Conservation (phyloP, 2,329 filamentous ascomycete species). For the Penicillium nordicum region DNA sequence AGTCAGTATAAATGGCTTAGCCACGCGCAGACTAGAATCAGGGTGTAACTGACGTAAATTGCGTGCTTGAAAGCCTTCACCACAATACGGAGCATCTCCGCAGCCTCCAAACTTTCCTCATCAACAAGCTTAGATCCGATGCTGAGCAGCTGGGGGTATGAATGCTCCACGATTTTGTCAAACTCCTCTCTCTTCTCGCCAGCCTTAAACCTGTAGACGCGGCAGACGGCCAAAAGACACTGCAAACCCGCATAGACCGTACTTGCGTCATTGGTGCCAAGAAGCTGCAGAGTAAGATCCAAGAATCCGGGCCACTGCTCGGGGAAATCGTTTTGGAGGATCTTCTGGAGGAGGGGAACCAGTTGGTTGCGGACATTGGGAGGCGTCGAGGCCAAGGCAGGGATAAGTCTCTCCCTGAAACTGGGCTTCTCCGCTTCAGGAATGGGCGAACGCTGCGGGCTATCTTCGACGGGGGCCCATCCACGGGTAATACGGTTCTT, state of each 20-base stretch:
- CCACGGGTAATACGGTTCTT: conserved; percentile 95
- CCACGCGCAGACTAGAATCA: conserved; percentile 9
- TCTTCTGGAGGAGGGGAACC: conserved; percentile 90
- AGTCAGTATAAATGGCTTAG: conserved; percentile 28
- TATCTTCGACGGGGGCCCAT: conserved; percentile 77
- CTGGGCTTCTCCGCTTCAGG: conserved; percentile 83
- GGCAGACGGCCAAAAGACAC: conserved; percentile 89
- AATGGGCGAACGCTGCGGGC: conserved; percentile 69
- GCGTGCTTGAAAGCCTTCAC: conserved; percentile 98
- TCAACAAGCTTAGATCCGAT: conserved; percentile 87
- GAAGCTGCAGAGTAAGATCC: conserved; percentile 82
- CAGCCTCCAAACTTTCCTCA: conserved; percentile 89
- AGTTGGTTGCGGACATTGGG: conserved; percentile 86
- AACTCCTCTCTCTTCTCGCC: conserved; percentile 79
- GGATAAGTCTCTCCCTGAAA: conserved; percentile 83
- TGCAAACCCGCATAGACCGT: conserved; percentile 92
- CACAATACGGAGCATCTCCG: conserved; percentile 92
- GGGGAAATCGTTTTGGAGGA: conserved; percentile 93
- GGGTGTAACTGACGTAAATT: conserved; percentile 69
- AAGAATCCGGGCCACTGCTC: conserved; percentile 91
- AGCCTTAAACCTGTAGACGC: conserved; percentile 90
- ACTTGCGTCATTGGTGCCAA: conserved; percentile 79
- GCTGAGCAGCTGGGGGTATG: conserved; percentile 80
- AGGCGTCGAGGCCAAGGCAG: conserved; percentile 76
- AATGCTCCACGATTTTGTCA: conserved; percentile 86